Conservation (phyloP, 352 stramenopile species). For the Blastocystis sp. region DNA sequence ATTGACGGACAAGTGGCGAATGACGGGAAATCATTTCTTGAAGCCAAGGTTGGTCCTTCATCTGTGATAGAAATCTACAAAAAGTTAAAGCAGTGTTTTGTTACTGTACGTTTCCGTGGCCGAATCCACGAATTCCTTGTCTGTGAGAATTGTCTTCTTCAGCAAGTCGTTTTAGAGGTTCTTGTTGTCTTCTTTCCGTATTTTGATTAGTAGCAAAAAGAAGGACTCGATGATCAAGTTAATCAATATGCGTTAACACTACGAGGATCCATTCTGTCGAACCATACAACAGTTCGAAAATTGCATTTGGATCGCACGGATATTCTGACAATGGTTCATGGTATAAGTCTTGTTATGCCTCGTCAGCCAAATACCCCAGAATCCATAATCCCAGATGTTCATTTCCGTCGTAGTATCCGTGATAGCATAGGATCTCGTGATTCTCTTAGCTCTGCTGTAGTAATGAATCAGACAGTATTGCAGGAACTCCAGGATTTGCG, state of each 20-base stretch:
- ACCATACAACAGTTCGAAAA: not conserved
- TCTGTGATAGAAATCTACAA: not conserved
- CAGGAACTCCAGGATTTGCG: conserved; percentile 16
- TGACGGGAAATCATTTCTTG: not conserved
- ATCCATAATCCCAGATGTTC: not conserved
- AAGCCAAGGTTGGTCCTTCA: not conserved
- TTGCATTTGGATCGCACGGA: not conserved
- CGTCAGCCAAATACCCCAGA: not conserved
- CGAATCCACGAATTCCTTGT: not conserved
- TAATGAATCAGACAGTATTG: not conserved
- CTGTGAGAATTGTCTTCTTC: not conserved
- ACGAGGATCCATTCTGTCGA: not conserved
- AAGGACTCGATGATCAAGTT: not conserved
- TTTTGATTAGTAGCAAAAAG: not conserved
- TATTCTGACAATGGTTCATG: not conserved
- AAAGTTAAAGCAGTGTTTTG: not conserved
- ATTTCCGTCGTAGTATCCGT: not conserved
- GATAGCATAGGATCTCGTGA: not conserved
- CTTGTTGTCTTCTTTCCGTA: not conserved
- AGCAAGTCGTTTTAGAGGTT: not conserved
- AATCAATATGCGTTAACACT: not conserved
- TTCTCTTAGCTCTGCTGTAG: not conserved
- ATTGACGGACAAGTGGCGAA: not conserved
- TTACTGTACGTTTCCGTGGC: not conserved
- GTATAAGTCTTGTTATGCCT: not conserved